Percentiles rank a stretch among this genome's conserved stretches.
phyloP scores from a whole-genome alignment of 257 asterid species.

The Jasminum sambac region DNA sequence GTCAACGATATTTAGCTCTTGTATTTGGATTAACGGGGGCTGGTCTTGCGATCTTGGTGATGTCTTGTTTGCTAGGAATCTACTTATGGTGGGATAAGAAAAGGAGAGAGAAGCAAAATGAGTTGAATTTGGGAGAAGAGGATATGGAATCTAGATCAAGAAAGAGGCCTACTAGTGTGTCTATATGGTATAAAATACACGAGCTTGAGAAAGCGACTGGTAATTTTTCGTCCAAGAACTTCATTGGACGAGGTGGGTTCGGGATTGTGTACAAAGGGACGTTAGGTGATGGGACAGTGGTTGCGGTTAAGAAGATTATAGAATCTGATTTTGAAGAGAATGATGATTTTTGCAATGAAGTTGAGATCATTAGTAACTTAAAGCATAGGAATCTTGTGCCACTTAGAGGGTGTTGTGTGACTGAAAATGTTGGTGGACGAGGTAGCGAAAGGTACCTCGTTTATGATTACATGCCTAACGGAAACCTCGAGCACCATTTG shows the following conservation, averaged over 20 bases:
- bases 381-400: slow-evolving; percentile 90
- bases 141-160: slow-evolving; percentile 45
- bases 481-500: slow-evolving; percentile 83
- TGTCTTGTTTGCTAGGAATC: slow-evolving; percentile 48
- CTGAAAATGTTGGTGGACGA: slow-evolving; percentile 35
- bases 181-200: slow-evolving; percentile 68
- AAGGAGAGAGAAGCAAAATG: slow-evolving; percentile 30
- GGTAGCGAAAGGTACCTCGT: slow-evolving; percentile 72
- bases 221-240: slow-evolving; percentile 59
- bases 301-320: slow-evolving; percentile 71
- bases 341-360: slow-evolving; percentile 85
- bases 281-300: slow-evolving; percentile 63
- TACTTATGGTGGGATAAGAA: slow-evolving; percentile 64
- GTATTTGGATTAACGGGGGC: slow-evolving; percentile 65
- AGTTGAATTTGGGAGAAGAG: slow-evolving; percentile 35
- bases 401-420: slow-evolving; percentile 84
- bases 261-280: slow-evolving; percentile 80
- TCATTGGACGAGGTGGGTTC: slow-evolving; percentile 85
- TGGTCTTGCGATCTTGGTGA: slow-evolving; percentile 39
- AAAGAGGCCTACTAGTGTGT: slow-evolving; percentile 63
- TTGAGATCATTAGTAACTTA: slow-evolving; percentile 86
- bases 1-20: slow-evolving; percentile 34
- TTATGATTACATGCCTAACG: slow-evolving; percentile 86
- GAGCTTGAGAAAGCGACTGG: slow-evolving; percentile 78
- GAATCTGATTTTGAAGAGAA: slow-evolving; percentile 79